These are phyloP conservation scores for Boletus fagicola DNA, from an alignment of 768 basidiomycete genomes.

Conservation along the genomic window DNA sequence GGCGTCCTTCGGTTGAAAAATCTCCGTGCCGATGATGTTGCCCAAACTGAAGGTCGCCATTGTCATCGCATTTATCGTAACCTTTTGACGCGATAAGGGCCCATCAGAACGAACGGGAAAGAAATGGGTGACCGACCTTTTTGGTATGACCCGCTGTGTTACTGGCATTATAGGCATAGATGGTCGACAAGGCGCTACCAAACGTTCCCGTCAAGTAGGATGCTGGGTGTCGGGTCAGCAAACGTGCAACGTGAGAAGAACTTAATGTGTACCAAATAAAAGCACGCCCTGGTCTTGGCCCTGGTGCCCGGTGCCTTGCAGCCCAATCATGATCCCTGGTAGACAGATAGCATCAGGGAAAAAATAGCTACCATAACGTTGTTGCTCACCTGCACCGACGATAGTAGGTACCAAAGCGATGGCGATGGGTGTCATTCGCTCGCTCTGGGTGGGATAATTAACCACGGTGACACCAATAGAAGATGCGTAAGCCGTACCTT, in stretches of 20 bases:
- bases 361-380: background rate
- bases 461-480: background rate
- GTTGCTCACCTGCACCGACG: conserved; percentile 45
- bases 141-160: conserved; percentile 67
- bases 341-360: background rate
- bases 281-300: conserved; percentile 43
- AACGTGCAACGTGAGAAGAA: background rate
- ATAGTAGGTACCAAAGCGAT: conserved; percentile 59
- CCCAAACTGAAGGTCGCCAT: conserved; percentile 53
- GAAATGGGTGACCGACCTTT: conserved; percentile 38
- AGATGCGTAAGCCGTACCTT: conserved; percentile 38
- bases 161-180: conserved; percentile 64
- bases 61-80: conserved; percentile 62
- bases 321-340: conserved; percentile 51
- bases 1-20: conserved; percentile 61
- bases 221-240: conserved; percentile 31
- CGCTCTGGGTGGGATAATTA: conserved; percentile 36
- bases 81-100: conserved; percentile 24
- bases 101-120: background rate
- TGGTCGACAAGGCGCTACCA: conserved; percentile 54
- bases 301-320: conserved; percentile 42
- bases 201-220: conserved; percentile 54
- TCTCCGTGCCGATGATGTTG: conserved; percentile 62
- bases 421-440: conserved; percentile 61
- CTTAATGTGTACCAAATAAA: conserved; percentile 47